Evolutionary conservation across 352 stramenopile genomes (phyloP), one percentile per base, ranked within the genome.

Genomic region (Phytophthora pini): DNA sequence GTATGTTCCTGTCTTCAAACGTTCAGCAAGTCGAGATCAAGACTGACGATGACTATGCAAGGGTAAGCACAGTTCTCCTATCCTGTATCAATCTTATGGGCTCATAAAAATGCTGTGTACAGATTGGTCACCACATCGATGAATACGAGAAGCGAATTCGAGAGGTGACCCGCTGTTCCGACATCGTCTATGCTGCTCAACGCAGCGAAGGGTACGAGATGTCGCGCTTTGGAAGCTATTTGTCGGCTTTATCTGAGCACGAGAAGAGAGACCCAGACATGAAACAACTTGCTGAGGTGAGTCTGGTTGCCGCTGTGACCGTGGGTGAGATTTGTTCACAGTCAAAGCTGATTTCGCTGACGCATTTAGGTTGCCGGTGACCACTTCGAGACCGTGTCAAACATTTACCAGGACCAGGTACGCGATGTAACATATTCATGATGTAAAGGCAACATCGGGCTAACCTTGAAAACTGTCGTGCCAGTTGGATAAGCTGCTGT

Each of bases 11-110:
- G 24, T 74, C 81, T 5, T 90, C 84, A 11, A 91, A 88, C 11
- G 84, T 94, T 11, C 88, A 93, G 58, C 84, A 89, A 64, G 84
- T 95, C 5, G 88, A 95, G 47, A 94, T 95, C 57, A 90, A 91
- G 52, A 93, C 82, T 5, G 88, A 95, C 43, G 88, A 95, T 49
- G 88, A 92, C n/a, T 95, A 95, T 56, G 75, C 79, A 13, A 92
- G 80, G 68, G 84, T 91, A 32, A 47, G 34, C 36, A 63, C 32
- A 38, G 22, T 22, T 64, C 15, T 32, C 38, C 10, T 44, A n/a
- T 49, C n/a, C 20, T 22, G 32, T 31, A 68, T 6, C 29, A 39
- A 32, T 13, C 15, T 9, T 2, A 45, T 36, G 31, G 31, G 3
- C 31, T 36, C 2, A 36, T 36, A 36, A 4, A 13, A 20, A 24